phyloP scores from a whole-genome alignment of 2,329 filamentous ascomycete species.

The Aspergillus terreus region DNA sequence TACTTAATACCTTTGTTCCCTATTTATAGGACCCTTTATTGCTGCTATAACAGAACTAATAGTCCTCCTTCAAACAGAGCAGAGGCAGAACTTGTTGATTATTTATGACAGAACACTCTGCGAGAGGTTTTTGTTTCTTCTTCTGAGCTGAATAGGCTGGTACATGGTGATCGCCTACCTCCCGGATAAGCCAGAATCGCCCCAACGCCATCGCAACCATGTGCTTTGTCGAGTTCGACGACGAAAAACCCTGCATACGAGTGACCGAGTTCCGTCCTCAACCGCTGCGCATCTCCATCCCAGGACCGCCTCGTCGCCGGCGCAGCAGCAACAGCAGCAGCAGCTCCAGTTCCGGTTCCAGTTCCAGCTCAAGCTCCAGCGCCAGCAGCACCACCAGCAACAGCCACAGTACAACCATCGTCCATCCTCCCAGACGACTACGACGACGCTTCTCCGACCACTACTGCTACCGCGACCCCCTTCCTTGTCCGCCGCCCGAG shows the following conservation, averaged over 20 bases:
- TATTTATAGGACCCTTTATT: too few species aligned
- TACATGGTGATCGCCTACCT: too few species aligned
- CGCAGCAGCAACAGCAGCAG: conserved; percentile 1
- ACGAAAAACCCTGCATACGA: background rate
- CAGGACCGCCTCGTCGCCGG: background rate
- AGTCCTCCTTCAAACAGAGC: too few species aligned
- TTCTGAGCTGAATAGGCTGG: too few species aligned
- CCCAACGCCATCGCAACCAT: background rate
- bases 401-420: background rate
- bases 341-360: background rate
- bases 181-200: too few species aligned
- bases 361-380: background rate
- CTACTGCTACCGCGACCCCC: background rate
- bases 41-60: too few species aligned
- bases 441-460: background rate
- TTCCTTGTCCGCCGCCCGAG: conserved; percentile 3
- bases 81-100: too few species aligned
- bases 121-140: too few species aligned
- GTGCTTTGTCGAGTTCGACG: conserved; percentile 1
- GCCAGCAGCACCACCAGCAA: conserved; percentile 2
- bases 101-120: too few species aligned
- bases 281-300: background rate
- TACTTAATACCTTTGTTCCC: too few species aligned
- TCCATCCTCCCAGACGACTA: conserved; percentile 1
- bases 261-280: background rate